These are phyloP conservation scores for Ochromonadaceae sp. DNA, from an alignment of 352 stramenopile species.

Conservation along the genomic window DNA sequence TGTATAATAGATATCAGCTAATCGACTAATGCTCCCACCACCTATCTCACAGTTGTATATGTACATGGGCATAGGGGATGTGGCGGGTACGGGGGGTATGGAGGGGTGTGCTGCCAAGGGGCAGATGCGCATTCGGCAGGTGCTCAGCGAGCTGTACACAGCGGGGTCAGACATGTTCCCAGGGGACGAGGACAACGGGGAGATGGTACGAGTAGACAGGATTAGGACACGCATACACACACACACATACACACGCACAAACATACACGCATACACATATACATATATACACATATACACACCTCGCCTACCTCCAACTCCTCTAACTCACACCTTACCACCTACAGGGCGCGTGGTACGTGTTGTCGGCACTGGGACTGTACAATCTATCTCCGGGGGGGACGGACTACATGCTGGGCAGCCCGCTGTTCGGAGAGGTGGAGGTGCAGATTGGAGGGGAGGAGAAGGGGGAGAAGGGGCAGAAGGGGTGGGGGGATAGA, in stretches of 20 bases:
- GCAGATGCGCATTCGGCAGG: conserved; percentile 10
- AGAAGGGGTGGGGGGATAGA: conserved; percentile 15
- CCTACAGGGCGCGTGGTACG: conserved; percentile 26
- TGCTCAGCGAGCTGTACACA: neutral
- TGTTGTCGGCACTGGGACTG: conserved; percentile 24
- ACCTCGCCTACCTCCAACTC: too few relatives aligned
- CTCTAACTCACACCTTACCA: too few relatives aligned
- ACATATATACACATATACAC: too few relatives aligned
- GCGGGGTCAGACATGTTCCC: conserved; percentile 18
- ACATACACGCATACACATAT: too few relatives aligned
- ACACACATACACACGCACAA: too few relatives aligned
- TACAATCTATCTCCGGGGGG: conserved; percentile 22
- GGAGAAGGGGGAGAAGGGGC: too few relatives aligned
- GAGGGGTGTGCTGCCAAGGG: neutral
- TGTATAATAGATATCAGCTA: neutral
- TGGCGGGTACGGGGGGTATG: neutral
- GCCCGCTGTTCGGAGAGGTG: conserved; percentile 22
- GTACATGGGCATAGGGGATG: too few relatives aligned
- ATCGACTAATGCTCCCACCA: too few relatives aligned
- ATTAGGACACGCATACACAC: too few relatives aligned
- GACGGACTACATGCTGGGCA: conserved; percentile 19
- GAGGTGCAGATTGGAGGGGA: conserved; percentile 1
- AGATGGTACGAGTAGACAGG: too few relatives aligned
- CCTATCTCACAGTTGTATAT: too few relatives aligned
- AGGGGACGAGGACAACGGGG: conserved; percentile 32